Conservation (phyloP, 1,139 yeast species). For the Pichia inconspicua region DNA sequence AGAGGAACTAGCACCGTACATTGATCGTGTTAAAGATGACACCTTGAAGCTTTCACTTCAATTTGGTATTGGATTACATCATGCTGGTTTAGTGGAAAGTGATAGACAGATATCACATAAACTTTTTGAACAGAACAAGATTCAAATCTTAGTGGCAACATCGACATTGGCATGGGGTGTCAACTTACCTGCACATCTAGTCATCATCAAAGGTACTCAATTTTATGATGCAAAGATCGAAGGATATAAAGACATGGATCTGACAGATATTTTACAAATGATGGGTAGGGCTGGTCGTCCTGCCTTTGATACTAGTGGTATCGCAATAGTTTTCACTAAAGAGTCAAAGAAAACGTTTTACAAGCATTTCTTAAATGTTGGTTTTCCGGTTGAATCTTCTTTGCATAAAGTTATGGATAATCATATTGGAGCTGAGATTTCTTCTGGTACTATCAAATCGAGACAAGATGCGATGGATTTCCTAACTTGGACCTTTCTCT, state of each 20-base stretch:
- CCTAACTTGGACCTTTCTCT: conserved; percentile 89
- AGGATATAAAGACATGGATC: conserved; percentile 78
- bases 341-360: conserved; percentile 88
- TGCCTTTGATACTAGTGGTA: conserved; percentile 91
- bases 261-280: conserved; percentile 87
- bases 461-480: conserved; percentile 90
- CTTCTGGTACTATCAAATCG: conserved; percentile 75
- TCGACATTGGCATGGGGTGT: conserved; percentile 98
- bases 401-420: conserved; percentile 87
- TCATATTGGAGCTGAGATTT: conserved; percentile 94
- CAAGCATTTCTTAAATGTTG: conserved; percentile 88
- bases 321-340: conserved; percentile 87
- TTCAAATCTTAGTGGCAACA: conserved; percentile 88
- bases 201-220: conserved; percentile 89
- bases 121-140: conserved; percentile 74
- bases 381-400: conserved; percentile 96
- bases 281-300: conserved; percentile 97
- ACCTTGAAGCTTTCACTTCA: conserved; percentile 77
- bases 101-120: conserved; percentile 86
- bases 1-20: conserved; percentile 55
- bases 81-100: conserved; percentile 90
- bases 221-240: conserved; percentile 77
- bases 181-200: conserved; percentile 89
- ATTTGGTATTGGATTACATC: conserved; percentile 95
- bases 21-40: conserved; percentile 75